Base-by-base conservation (phyloP, 371 early-diverging fungal species). In the Choanephora cucurbitarum region DNA sequence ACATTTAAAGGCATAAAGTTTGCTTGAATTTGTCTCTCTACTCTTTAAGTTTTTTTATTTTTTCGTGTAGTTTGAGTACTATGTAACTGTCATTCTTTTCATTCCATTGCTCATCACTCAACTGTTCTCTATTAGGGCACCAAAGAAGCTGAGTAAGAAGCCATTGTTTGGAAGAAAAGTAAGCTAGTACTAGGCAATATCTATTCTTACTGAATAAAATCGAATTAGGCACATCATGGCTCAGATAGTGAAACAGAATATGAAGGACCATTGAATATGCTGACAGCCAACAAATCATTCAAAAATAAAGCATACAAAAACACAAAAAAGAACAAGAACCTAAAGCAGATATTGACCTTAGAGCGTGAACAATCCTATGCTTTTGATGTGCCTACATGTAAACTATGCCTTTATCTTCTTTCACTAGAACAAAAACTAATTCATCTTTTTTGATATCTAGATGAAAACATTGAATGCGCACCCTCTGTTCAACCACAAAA, bases 401-500 rank as follows among this genome's bases (percentile, higher is more conserved):
- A 71, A 80, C 55, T n/a, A 13, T 17, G n/a, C 4, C 0, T 15
- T 34, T 19, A 22, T 44, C 3, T 21, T 22, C 18, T 23, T 50
- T 50, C 28, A n/a, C n/a, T n/a, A n/a, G n/a, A n/a, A n/a, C n/a
- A n/a, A n/a, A n/a, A n/a, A n/a, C n/a, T n/a, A n/a, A n/a, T n/a
- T n/a, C n/a, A n/a, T n/a, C n/a, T n/a, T n/a, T n/a, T n/a, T n/a
- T n/a, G n/a, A n/a, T n/a, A n/a, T n/a, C n/a, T 52, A 88, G 89
- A 91, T 73, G 91, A 89, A 83, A 86, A 80, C 40, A 90, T 92
- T 40, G 91, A 91, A 61, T 89, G 91, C 15, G 80, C 91, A 56
- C 95, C 95, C 11, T 92, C 93, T 14, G 62, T 92, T 52, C 53
- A 77, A 33, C 95, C 95, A 17, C 86, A 83, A 57, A 90, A 91